Base-by-base conservation (phyloP, 768 basidiomycete genomes). In the Boletus pseudo-olivaceus region DNA sequence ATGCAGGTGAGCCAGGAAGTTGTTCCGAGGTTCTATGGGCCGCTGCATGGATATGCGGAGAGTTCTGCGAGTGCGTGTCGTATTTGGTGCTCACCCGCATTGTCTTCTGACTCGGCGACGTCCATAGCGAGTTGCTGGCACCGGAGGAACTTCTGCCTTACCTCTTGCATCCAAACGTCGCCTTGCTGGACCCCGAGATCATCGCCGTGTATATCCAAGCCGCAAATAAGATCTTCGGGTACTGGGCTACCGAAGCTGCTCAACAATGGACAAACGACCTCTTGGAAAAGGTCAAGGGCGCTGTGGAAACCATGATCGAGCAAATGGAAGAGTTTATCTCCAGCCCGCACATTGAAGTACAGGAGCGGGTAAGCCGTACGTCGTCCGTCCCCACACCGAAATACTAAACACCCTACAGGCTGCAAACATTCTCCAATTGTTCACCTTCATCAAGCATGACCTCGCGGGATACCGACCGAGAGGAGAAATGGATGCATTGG, bases 21-120 rank as follows among this genome's bases (percentile, higher is more conserved):
- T 95, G 91, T 62, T 82, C 85, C 0, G 91, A 95, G 64, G 82
- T 96, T 9, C 74, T 97, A 2, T 93, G 90, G 82, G 97, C 95
- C 0, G 95, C 94, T 10, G 93, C 93, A 6, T 99, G 92, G 90
- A 90, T 98, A 60, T 93, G 91, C 57, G 96, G 95, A 19, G 97
- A 99, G 72, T 92, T 93, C 68, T 87, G 88, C 79, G 78, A 84
- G 95, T 94, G 61, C 67, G 87, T 75, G 20, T 50, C 23, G 6
- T 14, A 30, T 33, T 17, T 19, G 14, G 17, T 45, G 7, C 26
- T 32, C 20, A 7, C 17, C 1, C 7, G 17, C 1, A 11, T 23
- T 3, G 17, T 38, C 17, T 30, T 46, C 33, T 62, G 19, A 62
- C 19, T 57, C 50, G 51, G 15, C 52, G 49, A 23, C 44, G 12